phyloP scores from a whole-genome alignment of 192 early-diverging fungal species.

The Spinellus fusiger region DNA sequence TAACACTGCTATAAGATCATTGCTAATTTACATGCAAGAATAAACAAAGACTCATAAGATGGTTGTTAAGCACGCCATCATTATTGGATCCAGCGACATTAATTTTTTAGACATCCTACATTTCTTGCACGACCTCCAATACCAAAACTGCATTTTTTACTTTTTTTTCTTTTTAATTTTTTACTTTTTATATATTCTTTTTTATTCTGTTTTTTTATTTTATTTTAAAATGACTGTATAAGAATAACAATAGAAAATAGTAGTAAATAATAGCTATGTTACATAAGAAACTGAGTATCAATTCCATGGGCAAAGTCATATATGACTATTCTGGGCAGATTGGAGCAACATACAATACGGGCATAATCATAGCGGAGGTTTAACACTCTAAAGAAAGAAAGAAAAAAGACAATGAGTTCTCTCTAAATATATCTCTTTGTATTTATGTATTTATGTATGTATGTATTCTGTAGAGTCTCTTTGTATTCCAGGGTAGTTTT shows the following conservation, averaged over 20 bases:
- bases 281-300: slow-evolving; percentile 47
- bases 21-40: too few species aligned
- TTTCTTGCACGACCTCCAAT: too few species aligned
- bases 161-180: too few species aligned
- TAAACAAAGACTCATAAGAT: too few species aligned
- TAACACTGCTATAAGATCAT: too few species aligned
- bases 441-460: neutral
- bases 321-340: slow-evolving; percentile 63
- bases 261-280: neutral
- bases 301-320: slow-evolving; percentile 67
- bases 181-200: too few species aligned
- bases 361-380: slow-evolving; percentile 78
- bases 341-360: slow-evolving; percentile 80
- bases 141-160: too few species aligned
- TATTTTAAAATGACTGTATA: neutral
- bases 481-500: too few species aligned
- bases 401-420: neutral
- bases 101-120: too few species aligned
- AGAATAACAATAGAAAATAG: neutral
- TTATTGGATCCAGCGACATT: too few species aligned
- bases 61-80: too few species aligned
- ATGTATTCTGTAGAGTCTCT: neutral
- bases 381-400: slow-evolving; percentile 50
- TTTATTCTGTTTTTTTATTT: neutral
- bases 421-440: neutral